Evolutionary conservation across 441 rosid species (phyloP).

Genomic region (Arabidopsis hybrid): DNA sequence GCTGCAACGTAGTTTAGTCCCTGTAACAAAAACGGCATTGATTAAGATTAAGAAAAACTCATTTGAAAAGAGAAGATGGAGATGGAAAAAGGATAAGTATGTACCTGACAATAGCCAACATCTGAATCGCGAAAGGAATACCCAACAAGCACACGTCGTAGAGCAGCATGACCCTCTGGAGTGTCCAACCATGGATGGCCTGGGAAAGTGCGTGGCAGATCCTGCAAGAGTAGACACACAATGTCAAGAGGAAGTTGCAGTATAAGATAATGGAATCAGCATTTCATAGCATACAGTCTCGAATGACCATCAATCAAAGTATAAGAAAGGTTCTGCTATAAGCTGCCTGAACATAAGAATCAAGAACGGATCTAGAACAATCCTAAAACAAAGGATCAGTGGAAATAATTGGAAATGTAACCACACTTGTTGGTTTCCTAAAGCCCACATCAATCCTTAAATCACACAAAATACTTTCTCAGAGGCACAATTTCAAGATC

Average conservation of each 20-base stretch:
- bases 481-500: constrained; percentile 9
- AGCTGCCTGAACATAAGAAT: constrained; percentile 1
- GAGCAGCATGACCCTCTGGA: constrained; percentile 90
- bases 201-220: constrained; percentile 95
- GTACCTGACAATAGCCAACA: constrained; percentile 99
- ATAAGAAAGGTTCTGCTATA: not conserved
- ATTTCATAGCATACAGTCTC: not conserved
- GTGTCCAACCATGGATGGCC: constrained; percentile 99
- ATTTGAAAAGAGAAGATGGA: not conserved
- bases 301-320: not conserved
- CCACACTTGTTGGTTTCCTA: not conserved
- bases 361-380: constrained; percentile 11
- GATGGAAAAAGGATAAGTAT: constrained; percentile 9
- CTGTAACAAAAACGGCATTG: constrained; percentile 51
- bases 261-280: constrained; percentile 5
- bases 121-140: constrained; percentile 99
- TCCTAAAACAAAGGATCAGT: not conserved
- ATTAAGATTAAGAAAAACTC: not conserved
- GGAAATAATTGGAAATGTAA: not conserved
- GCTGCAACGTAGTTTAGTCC: constrained; percentile 98
- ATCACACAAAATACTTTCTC: not conserved
- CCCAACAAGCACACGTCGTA: constrained; percentile 90
- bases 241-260: not conserved
- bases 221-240: constrained; percentile 56
- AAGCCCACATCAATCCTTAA: not conserved